A percentile compares a stretch with the other conserved stretches of the same genome.
Evolutionary conservation across 768 basidiomycete genomes (phyloP).

Genomic region (Austroboletus eburneus): DNA sequence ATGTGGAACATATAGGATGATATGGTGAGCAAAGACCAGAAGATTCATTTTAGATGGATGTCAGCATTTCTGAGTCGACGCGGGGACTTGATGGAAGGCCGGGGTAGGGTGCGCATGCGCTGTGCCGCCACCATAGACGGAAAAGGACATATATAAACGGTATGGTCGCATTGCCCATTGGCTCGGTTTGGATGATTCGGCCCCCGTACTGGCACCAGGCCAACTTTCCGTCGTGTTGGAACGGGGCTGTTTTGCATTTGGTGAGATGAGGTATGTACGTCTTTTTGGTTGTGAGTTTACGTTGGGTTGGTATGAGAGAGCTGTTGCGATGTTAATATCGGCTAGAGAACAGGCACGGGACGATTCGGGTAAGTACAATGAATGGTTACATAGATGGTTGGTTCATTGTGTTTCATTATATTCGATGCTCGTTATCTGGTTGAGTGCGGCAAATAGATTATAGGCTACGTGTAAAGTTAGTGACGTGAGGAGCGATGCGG

Average conservation of each 20-base stretch:
- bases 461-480: not conserved
- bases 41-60: no score
- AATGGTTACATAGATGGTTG: not conserved
- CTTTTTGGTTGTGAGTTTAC: not conserved
- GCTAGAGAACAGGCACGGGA: not conserved
- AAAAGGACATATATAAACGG: not conserved
- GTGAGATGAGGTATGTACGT: not conserved
- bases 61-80: not conserved
- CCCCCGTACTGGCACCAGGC: not conserved
- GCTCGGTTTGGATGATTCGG: not conserved
- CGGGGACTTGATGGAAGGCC: not conserved
- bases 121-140: not conserved
- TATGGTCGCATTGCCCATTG: not conserved
- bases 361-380: not conserved
- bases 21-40: not conserved
- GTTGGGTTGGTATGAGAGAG: not conserved
- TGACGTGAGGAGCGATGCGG: not conserved
- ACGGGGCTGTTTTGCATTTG: not conserved
- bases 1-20: not conserved
- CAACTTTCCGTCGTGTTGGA: not conserved
- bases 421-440: not conserved
- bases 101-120: not conserved
- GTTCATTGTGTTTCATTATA: not conserved
- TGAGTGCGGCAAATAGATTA: not conserved
- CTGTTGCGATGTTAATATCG: not conserved